phyloP scores from a whole-genome alignment of 106 monocot genomes.

The Platanthera guangdongensis region DNA sequence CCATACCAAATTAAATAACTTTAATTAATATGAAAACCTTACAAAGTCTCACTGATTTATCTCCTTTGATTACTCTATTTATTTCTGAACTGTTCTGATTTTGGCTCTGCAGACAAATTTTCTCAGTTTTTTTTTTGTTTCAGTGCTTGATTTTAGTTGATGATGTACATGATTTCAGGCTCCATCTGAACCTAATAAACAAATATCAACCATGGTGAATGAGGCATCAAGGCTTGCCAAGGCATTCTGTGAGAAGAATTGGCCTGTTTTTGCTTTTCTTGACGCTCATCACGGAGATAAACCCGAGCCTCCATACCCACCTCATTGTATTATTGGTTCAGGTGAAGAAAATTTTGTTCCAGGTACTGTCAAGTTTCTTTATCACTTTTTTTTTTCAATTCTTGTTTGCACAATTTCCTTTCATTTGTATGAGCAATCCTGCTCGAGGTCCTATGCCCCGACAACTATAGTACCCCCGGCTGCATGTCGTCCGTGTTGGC shows the following conservation, averaged over 20 bases:
- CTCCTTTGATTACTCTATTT: too few relatives aligned
- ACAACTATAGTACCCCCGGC: too few relatives aligned
- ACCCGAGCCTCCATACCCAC: slow-evolving; percentile 83
- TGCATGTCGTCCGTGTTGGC: too few relatives aligned
- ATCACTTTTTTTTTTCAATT: not conserved
- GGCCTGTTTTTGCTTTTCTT: slow-evolving; percentile 81
- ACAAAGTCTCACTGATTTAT: too few relatives aligned
- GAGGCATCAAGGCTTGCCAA: slow-evolving; percentile 60
- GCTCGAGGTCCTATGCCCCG: too few relatives aligned
- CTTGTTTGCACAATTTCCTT: not conserved
- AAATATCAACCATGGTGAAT: slow-evolving; percentile 65
- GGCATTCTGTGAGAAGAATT: slow-evolving; percentile 56
- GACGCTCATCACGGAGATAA: slow-evolving; percentile 73
- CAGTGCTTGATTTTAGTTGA: not conserved
- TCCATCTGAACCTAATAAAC: slow-evolving; percentile 47
- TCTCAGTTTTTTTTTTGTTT: not conserved
- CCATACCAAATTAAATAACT: too few relatives aligned
- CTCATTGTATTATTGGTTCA: slow-evolving; percentile 81
- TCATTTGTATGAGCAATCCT: too few relatives aligned
- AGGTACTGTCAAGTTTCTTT: slow-evolving; percentile 25
- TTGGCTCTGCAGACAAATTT: too few relatives aligned
- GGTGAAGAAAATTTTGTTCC: slow-evolving; percentile 87
- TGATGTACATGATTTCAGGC: slow-evolving; percentile 29
- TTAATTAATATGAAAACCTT: too few relatives aligned
- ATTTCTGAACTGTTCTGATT: too few relatives aligned